Conservation (phyloP, 2,329 filamentous ascomycete species). For the Penicillium polonicum region DNA sequence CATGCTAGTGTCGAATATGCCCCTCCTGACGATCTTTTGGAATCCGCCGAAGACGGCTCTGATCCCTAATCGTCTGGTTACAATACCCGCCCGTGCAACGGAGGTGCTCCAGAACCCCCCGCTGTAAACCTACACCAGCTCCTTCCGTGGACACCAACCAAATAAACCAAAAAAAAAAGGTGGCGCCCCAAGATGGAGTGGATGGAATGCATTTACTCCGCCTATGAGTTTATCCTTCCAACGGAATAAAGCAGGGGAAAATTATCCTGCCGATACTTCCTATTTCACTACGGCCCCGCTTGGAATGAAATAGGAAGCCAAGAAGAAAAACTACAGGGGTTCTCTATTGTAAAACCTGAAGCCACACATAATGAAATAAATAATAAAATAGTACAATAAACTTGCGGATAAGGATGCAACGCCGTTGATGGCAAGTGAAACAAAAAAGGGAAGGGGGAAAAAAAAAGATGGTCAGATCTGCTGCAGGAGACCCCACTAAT, state of each 20-base stretch:
- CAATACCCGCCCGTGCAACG: background rate
- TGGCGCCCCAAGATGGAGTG: constrained; percentile 1
- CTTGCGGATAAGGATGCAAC: background rate
- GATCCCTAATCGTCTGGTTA: background rate
- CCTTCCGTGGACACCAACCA: background rate
- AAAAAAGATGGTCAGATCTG: background rate
- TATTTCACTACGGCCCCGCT: background rate
- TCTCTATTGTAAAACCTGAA: background rate
- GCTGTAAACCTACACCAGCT: constrained; percentile 5
- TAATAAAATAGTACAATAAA: background rate
- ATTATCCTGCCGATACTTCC: constrained; percentile 3
- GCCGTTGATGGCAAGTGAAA: background rate
- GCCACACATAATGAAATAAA: background rate
- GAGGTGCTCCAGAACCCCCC: background rate
- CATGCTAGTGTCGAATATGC: background rate
- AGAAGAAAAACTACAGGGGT: background rate
- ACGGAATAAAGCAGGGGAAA: background rate
- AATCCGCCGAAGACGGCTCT: constrained; percentile 8
- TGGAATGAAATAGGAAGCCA: background rate
- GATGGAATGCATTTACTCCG: background rate
- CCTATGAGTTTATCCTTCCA: background rate
- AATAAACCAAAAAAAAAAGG: background rate
- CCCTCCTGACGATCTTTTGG: constrained; percentile 12
- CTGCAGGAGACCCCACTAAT: constrained; percentile 3
- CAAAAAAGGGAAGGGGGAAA: background rate